These are phyloP conservation scores for Sugiyamaella americana DNA, from an alignment of 805 yeast species.

Conservation along the genomic window DNA sequence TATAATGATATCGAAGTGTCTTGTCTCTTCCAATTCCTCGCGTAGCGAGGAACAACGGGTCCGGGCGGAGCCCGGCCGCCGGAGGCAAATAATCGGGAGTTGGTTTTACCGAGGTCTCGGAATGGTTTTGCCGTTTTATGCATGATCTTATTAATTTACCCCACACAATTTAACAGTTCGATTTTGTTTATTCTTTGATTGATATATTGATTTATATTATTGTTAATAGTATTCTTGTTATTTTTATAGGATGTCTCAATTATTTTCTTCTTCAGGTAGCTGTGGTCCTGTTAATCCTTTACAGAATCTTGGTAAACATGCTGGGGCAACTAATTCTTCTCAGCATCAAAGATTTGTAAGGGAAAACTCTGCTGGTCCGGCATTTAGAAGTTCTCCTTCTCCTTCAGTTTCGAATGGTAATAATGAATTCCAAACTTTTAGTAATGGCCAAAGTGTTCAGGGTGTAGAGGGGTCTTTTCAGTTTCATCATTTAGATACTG, in stretches of 20 bases:
- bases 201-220: too few species aligned
- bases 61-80: too few species aligned
- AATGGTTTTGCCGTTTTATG: too few species aligned
- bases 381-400: not conserved
- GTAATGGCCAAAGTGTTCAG: slow-evolving; percentile 3
- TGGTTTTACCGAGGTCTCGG: too few species aligned
- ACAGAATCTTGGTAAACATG: slow-evolving; percentile 26
- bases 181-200: too few species aligned
- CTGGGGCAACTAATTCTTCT: slow-evolving; percentile 15
- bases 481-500: not conserved
- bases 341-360: slow-evolving; percentile 18
- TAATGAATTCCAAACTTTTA: slow-evolving; percentile 4
- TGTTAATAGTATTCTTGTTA: too few species aligned
- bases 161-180: too few species aligned
- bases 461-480: not conserved
- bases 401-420: not conserved
- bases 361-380: not conserved
- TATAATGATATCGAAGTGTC: too few species aligned
- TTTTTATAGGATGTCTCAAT: slow-evolving; percentile 14
- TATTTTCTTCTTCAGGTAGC: slow-evolving; percentile 12
- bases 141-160: too few species aligned
- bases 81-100: too few species aligned
- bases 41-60: too few species aligned
- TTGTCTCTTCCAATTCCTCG: too few species aligned
- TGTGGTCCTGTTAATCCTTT: slow-evolving; percentile 30